Evolutionary conservation across 768 basidiomycete species (phyloP), one percentile per base, ranked within the genome.

Genomic region (Paxillus rubicundulus): DNA sequence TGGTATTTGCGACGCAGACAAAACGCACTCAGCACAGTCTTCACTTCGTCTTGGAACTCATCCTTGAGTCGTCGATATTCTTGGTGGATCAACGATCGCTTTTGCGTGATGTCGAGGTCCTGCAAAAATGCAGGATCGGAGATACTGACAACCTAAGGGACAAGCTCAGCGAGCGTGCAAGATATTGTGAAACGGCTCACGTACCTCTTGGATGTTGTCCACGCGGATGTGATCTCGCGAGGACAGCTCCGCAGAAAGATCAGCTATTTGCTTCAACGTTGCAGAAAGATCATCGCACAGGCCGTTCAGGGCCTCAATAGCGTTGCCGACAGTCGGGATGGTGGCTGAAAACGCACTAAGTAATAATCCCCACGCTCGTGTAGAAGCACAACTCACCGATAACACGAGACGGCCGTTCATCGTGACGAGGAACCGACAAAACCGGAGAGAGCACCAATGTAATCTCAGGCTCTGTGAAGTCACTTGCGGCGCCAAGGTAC

Each of bases 401-500:
- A 60, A 84, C 82, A 27, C 81, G 82, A 20, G 80, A 68, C 5
- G 76, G 65, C 21, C 78, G 74, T 41, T 89, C 85, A 38, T 84
- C 82, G 6, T 79, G 76, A 52, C 79, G 75, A 4, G 82, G 77
- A 4, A 75, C 74, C 8, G 79, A 78, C 30, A 82, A 77, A 2
- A 86, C 74, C 0, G 89, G 86, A 0, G 88, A 88, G 4, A 92
- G 69, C 8, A 89, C 78, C 13, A 88, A 72, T 1, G 80, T 82
- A 30, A 92, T 86, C 53, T 88, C 86, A 14, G 85, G 81, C 60
- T 91, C 88, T 80, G 85, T 86, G 57, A 86, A 89, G 57, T 87
- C 82, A 64, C 86, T 87, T 2, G 86, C 80, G 3, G 79, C 72
- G 8, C 88, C 87, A 10, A 89, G 72, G 61, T 92, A 92, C 14